Evolutionary conservation across 768 basidiomycete species (phyloP).

Genomic region (Asterophora parasitica): DNA sequence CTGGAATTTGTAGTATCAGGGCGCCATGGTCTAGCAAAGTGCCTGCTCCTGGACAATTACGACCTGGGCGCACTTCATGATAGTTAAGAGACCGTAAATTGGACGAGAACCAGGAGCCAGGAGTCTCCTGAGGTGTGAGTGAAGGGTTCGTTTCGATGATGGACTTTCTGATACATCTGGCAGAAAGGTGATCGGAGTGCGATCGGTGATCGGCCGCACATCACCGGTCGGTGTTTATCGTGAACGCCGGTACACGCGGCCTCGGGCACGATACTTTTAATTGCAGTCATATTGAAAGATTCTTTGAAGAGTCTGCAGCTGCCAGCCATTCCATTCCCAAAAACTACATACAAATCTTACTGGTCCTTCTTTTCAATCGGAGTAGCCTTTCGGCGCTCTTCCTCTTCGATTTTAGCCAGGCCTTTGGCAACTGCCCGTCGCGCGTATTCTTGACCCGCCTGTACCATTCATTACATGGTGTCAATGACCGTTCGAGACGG

Average conservation of each 20-base stretch:
- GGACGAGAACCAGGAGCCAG: too few relatives aligned
- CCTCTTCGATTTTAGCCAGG: conserved; percentile 26
- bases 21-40: too few relatives aligned
- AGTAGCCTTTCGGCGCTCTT: conserved; percentile 25
- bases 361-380: conserved; percentile 36
- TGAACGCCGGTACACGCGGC: neutral
- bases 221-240: neutral
- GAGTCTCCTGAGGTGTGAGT: too few relatives aligned
- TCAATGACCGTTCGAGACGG: conserved; percentile 4
- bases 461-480: conserved; percentile 14
- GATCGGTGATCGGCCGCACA: neutral
- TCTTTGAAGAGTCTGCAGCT: too few relatives aligned
- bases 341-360: conserved; percentile 11
- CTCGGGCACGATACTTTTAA: neutral
- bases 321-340: neutral
- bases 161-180: too few relatives aligned
- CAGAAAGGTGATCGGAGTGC: too few relatives aligned
- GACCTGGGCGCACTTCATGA: too few relatives aligned
- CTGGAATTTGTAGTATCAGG: too few relatives aligned
- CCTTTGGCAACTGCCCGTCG: conserved; percentile 53
- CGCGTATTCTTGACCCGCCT: conserved; percentile 88
- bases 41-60: too few relatives aligned
- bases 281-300: neutral
- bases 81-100: too few relatives aligned
- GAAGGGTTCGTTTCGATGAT: too few relatives aligned